Evolutionary conservation across 345 rosid species (phyloP), one percentile per base, ranked within the genome.

Genomic region (Salix udensis): DNA sequence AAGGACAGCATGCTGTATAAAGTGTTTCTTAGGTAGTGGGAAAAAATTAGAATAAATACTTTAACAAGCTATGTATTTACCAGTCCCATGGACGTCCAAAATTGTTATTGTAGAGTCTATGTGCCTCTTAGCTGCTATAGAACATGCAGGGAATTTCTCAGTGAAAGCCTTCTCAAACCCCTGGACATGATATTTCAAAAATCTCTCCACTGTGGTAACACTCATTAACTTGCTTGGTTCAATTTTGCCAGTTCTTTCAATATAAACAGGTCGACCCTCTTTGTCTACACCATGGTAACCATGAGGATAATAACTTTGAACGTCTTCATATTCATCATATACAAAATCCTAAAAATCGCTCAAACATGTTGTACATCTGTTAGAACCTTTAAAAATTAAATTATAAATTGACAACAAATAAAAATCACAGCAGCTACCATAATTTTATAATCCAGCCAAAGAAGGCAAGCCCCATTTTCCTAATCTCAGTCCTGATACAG

Each of bases 241-340:
- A 74, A 89, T 80, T 88, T 87, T 87, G 68, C 98, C 98, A 30
- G 91, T 86, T 72, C 92, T 89, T 85, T 95, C 98, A 48, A 95
- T 89, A 76, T 95, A 95, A 58, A 93, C 86, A 79, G 99, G 99
- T 24, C 89, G 84, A 2, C 99, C 98, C 42, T 80, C 91, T 90
- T 88, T 91, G 71, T 95, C 98, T 73, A 91, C 88, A 72, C 98
- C 98, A 87, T 95, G 98, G 80, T 91, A 95, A 78, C 98, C 98
- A 80, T 93, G 98, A 73, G 98, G 98, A 82, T 95, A 95, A 80
- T 86, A 89, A 0, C 79, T 83, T 81, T 88, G 94, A 67, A 95
- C 97, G 87, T 88, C 84, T 86, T 90, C 91, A 40, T 81, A 88
- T 73, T 95, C 98, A 73, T 90, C 88, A 82, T 89, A 95, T 42